Conservation (phyloP, 306 rosid species). For the Quillaja saponaria region DNA sequence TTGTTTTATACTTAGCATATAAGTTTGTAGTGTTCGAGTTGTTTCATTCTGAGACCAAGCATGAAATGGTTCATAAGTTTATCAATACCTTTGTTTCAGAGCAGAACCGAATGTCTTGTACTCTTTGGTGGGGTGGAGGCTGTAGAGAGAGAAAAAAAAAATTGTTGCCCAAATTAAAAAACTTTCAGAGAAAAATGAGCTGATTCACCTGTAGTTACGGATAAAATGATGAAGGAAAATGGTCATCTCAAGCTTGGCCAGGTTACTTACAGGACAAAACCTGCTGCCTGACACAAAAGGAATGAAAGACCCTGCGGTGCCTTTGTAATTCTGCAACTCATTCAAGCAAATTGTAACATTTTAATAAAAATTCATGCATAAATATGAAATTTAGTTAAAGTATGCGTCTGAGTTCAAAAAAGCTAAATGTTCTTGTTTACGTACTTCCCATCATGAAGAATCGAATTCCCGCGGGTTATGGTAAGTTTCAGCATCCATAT, state of each 20-base stretch:
- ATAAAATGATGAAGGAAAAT: conserved; percentile 70
- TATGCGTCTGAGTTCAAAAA: no score
- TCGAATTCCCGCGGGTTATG: conserved; percentile 49
- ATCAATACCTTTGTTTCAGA: no score
- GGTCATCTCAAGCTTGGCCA: conserved; percentile 56
- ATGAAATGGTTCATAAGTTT: no score
- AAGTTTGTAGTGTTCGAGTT: no score
- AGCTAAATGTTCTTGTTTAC: background rate
- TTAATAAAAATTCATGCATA: no score
- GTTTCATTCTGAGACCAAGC: no score
- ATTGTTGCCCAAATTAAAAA: no score
- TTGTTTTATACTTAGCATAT: no score
- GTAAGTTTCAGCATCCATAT: conserved; percentile 64
- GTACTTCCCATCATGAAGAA: conserved; percentile 72
- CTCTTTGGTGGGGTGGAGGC: no score
- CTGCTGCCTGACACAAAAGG: conserved; percentile 68
- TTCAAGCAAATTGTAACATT: background rate
- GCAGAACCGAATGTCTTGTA: no score
- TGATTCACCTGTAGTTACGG: conserved; percentile 48
- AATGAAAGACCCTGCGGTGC: conserved; percentile 57
- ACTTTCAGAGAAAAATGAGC: background rate
- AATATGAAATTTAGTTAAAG: no score
- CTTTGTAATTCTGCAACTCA: conserved; percentile 44
- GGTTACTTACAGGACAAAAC: conserved; percentile 58
- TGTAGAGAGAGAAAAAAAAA: no score